Percentiles rank a stretch among this genome's conserved stretches.
Conservation (phyloP, 768 basidiomycete genomes). For the Calocybe indica region DNA sequence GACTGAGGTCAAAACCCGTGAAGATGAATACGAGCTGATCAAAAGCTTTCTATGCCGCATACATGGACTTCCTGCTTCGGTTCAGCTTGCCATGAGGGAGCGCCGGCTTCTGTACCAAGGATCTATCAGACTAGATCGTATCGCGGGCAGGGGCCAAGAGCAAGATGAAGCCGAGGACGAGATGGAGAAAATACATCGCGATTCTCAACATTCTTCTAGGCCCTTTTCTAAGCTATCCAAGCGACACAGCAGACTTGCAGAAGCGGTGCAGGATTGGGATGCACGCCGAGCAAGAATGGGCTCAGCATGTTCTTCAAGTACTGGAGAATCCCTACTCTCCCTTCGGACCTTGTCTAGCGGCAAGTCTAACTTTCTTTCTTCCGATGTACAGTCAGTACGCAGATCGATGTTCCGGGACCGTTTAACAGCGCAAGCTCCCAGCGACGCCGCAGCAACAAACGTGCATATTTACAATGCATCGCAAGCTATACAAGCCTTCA, state of each 20-base stretch:
- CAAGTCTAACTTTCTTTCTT: slow-evolving; percentile 7
- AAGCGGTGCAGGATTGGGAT: slow-evolving; percentile 42
- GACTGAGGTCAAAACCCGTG: slow-evolving; percentile 79
- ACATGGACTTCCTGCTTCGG: slow-evolving; percentile 46
- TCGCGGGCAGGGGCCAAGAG: slow-evolving; percentile 1
- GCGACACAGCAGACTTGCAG: slow-evolving; percentile 26
- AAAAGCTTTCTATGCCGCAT: slow-evolving; percentile 57
- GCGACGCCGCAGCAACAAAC: slow-evolving; percentile 7
- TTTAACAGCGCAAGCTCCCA: slow-evolving; percentile 1
- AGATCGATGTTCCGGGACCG: too few relatives aligned
- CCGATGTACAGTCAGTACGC: background rate
- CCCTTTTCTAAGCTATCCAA: slow-evolving; percentile 6
- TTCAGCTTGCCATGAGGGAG: slow-evolving; percentile 61
- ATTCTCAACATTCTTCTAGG: slow-evolving; percentile 1
- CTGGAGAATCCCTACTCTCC: slow-evolving; percentile 17
- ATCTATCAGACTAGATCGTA: slow-evolving; percentile 23
- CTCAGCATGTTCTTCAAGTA: slow-evolving; percentile 22
- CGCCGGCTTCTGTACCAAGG: slow-evolving; percentile 73
- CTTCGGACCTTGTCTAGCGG: slow-evolving; percentile 7
- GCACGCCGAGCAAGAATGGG: slow-evolving; percentile 34
- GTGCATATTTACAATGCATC: background rate
- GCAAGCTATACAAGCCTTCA: slow-evolving; percentile 25
- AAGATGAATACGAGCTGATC: slow-evolving; percentile 79
- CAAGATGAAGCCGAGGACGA: slow-evolving; percentile 32
- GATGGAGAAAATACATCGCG: slow-evolving; percentile 10